Conservation (phyloP, 306 rosid species). For the Acacia melanoxylon region DNA sequence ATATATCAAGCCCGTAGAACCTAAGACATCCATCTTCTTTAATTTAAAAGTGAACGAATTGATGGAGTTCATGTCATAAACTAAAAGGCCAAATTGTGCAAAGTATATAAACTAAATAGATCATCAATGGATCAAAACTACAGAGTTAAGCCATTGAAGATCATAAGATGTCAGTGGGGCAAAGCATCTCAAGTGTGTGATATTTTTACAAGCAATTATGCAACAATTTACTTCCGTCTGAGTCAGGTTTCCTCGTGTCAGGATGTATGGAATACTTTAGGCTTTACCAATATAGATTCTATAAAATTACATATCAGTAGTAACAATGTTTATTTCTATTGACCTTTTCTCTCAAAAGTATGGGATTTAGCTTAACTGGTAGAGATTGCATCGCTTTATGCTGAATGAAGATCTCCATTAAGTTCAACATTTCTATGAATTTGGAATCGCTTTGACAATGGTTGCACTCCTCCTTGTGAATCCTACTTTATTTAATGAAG, state of each 20-base stretch:
- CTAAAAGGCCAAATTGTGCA: background rate
- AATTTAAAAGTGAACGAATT: background rate
- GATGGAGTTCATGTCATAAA: background rate
- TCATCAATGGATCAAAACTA: constrained; percentile 10
- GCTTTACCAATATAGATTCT: background rate
- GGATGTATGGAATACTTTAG: background rate
- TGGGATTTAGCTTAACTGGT: background rate
- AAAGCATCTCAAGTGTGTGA: constrained; percentile 21
- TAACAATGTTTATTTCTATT: background rate
- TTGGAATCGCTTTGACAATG: too few relatives aligned
- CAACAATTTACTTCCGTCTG: constrained; percentile 16
- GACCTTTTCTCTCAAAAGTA: background rate
- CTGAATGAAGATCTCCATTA: background rate
- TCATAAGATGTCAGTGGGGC: background rate
- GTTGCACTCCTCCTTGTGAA: too few relatives aligned
- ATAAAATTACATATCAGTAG: background rate
- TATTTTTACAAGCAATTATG: constrained; percentile 5
- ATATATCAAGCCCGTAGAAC: background rate
- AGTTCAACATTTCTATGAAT: background rate
- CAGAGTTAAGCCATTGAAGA: constrained; percentile 6
- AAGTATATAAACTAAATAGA: background rate
- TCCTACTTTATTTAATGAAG: too few relatives aligned
- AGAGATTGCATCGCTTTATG: background rate
- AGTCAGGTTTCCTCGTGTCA: constrained; percentile 9
- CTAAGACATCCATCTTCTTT: background rate